Percentiles rank a stretch among this genome's conserved stretches.
phyloP scores from a whole-genome alignment of 306 rosid species.

The Castanopsis chinensis region DNA sequence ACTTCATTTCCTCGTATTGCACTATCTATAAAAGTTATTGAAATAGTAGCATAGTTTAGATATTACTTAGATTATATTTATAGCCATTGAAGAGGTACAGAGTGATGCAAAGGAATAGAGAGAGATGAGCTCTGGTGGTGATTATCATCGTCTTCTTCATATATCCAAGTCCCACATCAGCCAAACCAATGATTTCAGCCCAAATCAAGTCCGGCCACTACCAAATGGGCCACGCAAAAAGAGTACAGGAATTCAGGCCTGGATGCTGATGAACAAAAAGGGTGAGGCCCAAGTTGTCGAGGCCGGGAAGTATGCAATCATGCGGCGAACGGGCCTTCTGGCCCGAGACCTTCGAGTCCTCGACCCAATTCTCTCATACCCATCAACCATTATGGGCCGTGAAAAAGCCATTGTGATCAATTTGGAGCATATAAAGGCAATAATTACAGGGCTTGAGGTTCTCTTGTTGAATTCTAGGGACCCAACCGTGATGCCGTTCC shows the following conservation, averaged over 20 bases:
- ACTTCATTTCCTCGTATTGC: neutral
- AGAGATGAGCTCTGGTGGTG: constrained; percentile 10
- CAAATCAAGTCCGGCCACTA: constrained; percentile 21
- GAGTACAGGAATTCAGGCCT: constrained; percentile 34
- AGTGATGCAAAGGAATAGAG: neutral
- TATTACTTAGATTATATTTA: no score
- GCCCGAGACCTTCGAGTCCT: constrained; percentile 74
- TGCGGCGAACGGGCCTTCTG: constrained; percentile 73
- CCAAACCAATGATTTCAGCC: constrained; percentile 18
- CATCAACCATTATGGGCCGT: constrained; percentile 68
- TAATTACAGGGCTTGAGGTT: constrained; percentile 56
- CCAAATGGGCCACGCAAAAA: constrained; percentile 36
- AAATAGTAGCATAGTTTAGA: no score
- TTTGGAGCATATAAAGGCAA: constrained; percentile 70
- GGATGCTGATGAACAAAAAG: constrained; percentile 42
- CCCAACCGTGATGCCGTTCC: constrained; percentile 54
- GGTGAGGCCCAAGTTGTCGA: constrained; percentile 49
- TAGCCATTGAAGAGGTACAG: neutral
- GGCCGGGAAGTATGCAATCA: constrained; percentile 56
- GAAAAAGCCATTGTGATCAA: constrained; percentile 73
- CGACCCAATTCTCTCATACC: constrained; percentile 65
- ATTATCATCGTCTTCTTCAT: neutral
- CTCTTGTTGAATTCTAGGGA: constrained; percentile 51
- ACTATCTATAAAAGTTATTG: neutral
- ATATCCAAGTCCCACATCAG: constrained; percentile 14